Evolutionary conservation across 148 eudicot species (phyloP), one percentile per base, ranked within the genome.

Genomic region (Rhododendron henanense): DNA sequence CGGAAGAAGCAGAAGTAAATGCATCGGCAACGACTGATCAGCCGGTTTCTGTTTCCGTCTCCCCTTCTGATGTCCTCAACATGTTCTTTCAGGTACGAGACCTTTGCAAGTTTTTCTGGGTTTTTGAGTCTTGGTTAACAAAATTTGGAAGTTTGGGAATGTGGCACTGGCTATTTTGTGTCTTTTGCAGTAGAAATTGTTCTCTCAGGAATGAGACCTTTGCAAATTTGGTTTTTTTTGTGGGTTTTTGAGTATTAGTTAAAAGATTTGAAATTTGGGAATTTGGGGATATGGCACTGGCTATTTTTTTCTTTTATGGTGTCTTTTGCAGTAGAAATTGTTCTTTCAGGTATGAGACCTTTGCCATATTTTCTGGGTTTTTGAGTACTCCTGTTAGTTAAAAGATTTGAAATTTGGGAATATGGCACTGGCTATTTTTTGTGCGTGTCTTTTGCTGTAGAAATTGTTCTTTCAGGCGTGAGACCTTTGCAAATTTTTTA

Each of bases 31-130:
- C 88, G 44, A 47, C 86, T 44, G 94, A 93, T 25, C 93, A 88
- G 90, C 88, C 94, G 25, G 94, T 96, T 75, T 92, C 98, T 39
- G 93, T 95, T 86, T 91, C 95, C 0, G 96, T 96, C 81, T 96
- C 98, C 0, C 94, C 98, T 86, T 95, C 98, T 63, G 99, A 96
- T 86, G 88, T 91, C 83, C 96, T 96, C 84, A 87, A 91, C 51
- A 95, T 96, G 98, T 91, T 88, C 84, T 93, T 96, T 90, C 94
- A 92, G 98, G 99, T 96, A 37, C 15, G 6, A 15, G 61, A 73
- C 6, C 8, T 48, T 6, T 45, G 33, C 47, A 16, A 1, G 3
- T 6, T 23, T 45, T 33, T 55, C 23, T 84, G 7, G 16, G 28
- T 4, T 79, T 71, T 39, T 18, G 45, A 18, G 25, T 39, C 10